A percentile compares a stretch with the other conserved stretches of the same genome.
Conservation (phyloP, 306 rosid genomes). For the Pueraria montana region DNA sequence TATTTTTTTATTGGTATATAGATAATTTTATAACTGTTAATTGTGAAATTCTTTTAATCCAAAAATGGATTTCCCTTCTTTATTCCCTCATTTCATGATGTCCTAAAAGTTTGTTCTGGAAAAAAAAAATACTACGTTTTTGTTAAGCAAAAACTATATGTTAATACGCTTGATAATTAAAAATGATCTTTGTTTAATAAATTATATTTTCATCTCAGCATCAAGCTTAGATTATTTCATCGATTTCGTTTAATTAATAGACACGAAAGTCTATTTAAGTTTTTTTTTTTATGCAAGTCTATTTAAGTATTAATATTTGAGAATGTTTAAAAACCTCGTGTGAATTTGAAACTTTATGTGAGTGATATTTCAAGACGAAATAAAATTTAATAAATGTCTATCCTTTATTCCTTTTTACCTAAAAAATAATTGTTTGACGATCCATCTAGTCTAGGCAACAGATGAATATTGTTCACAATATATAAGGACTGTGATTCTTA, state of each 20-base stretch:
- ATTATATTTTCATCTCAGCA: too few relatives aligned
- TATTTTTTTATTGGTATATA: background rate
- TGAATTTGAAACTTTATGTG: background rate
- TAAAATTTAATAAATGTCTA: background rate
- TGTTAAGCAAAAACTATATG: background rate
- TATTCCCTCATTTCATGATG: background rate
- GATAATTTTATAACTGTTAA: too few relatives aligned
- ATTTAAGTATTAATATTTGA: background rate
- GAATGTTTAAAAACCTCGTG: background rate
- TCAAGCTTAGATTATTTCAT: too few relatives aligned
- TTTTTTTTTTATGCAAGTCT: too few relatives aligned
- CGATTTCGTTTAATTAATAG: background rate
- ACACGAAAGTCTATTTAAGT: background rate
- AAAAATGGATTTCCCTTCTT: too few relatives aligned
- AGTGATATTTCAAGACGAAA: background rate
- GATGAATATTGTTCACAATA: background rate
- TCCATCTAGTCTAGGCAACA: background rate
- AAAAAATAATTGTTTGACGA: background rate
- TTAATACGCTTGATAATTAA: too few relatives aligned
- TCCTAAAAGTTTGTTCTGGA: background rate
- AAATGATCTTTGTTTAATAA: background rate
- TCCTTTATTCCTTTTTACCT: background rate
- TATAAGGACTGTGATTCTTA: slow-evolving; percentile 24
- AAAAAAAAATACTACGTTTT: background rate
- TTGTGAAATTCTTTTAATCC: too few relatives aligned